A percentile compares a stretch with the other conserved stretches of the same genome.
Conservation (phyloP, 2,329 filamentous ascomycete species). For the Colletotrichum sp. region DNA sequence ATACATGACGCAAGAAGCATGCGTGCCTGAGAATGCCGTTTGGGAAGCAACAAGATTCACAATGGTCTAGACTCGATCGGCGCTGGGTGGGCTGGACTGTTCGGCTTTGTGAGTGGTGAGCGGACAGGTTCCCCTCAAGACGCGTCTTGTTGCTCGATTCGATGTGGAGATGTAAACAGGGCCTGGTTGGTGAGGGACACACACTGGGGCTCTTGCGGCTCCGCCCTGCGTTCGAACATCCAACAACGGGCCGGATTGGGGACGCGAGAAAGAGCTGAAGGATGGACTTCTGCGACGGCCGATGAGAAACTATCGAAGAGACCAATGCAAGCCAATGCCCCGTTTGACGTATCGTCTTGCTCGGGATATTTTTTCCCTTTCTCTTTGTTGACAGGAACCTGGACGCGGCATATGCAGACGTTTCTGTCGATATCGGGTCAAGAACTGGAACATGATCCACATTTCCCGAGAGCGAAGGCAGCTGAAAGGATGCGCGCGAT, state of each 20-base stretch:
- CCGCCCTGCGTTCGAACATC: background rate
- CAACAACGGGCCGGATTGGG: background rate
- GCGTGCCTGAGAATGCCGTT: background rate
- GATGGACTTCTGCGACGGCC: background rate
- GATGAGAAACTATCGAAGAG: background rate
- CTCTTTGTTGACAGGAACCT: background rate
- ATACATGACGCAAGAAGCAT: slow-evolving; percentile 10
- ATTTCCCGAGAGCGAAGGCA: background rate
- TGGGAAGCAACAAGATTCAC: background rate
- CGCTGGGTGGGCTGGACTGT: background rate
- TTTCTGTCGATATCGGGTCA: background rate
- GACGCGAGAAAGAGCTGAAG: background rate
- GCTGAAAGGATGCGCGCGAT: background rate
- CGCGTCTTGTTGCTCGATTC: background rate
- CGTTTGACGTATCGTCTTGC: background rate
- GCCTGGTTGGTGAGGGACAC: background rate
- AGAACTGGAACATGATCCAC: background rate
- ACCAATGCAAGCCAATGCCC: background rate
- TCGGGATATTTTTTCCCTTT: background rate
- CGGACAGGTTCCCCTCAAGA: background rate
- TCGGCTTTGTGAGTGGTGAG: background rate
- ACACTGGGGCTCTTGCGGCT: background rate
- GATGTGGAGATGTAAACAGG: background rate
- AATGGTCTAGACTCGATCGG: slow-evolving; percentile 2
- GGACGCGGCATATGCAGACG: background rate